Base-by-base conservation (phyloP, 23 red algal genomes). In the Chondrus crispus region DNA sequence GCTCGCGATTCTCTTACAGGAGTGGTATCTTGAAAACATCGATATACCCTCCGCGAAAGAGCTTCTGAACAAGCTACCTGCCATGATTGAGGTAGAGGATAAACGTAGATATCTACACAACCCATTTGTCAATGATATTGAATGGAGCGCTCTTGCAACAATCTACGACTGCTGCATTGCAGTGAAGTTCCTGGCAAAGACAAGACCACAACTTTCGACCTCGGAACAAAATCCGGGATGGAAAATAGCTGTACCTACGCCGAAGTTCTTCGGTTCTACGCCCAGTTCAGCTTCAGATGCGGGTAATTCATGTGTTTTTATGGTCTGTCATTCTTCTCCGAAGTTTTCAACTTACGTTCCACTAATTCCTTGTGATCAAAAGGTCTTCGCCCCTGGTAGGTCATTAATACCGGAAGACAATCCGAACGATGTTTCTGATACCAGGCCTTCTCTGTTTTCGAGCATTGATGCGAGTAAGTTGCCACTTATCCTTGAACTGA, bases 121-220 rank as follows among this genome's bases (percentile, higher is more conserved):
- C 40, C 45, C 58, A 2, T 14, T 74, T 52, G 63, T 87, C 9
- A 87, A 87, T 57, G 66, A 87, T 24, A 87, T 87, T 48, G 84
- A 87, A 48, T 87, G 84, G 84, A 87, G 84, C 66, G 84, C 84
- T 62, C n/a, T 87, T n/a, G 84, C 84, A 38, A 87, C 84, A 8
- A 30, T 68, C 14, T 87, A 71, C 66, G 74, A 87, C 10, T 87
- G 84, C 45, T 87, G 84, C 84, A 87, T 87, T 38, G 84, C 84
- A 22, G 66, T 87, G 20, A 87, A 87, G 29, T 33, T 72, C 42
- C 36, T 87, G 47, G 30, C 28, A 20, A 74, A 68, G 42, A 66
- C 26, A n/a, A 7, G 18, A 1, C 26, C 26, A 9, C 26, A 66
- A n/a, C 44, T 4, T 22, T 36, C 46, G 11, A 57, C 11, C 32